Base-by-base conservation (phyloP, 1,284 basidiomycete genomes). In the Exsudoporus floridanus region DNA sequence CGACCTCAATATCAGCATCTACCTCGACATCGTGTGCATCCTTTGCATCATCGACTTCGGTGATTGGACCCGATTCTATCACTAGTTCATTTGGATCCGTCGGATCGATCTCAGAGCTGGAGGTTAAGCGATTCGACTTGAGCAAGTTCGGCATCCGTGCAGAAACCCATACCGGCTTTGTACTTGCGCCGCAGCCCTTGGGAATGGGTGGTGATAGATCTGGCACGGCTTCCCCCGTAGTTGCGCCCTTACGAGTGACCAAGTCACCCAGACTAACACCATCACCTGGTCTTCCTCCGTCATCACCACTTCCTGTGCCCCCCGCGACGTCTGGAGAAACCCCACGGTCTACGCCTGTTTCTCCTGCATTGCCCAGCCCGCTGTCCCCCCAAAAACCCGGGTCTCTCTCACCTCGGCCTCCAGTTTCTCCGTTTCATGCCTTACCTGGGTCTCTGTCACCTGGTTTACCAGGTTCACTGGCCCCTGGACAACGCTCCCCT, bases 231-330 rank as follows among this genome's bases (percentile, higher is more conserved):
- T 54, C 64, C 1, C 45, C 66, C 0, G 25, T 37, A 0, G 54
- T 70, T 3, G 65, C 65, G 6, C 66, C 66, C 0, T 41, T 67
- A 0, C 61, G 68, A 10, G 31, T 67, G 25, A 52, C 43, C 47
- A 67, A 71, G 56, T 55, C 61, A 1, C 66, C 68, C 14, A 60
- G 53, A 25, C 40, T 52, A 14, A 36, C 64, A 2, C 50, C 56
- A 3, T 68, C 55, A 5, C 60, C 63, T 46, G 47, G 56, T 39
- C 33, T 59, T 30, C 59, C 65, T 34, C 58, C 64, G 10, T 44
- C 48, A 3, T 59, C 56, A 1, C 63, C 61, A 6, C 47, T 63
- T 7, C 51, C 52, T 12, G 38, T 49, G 0, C 46, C 50, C 28
- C 52, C 57, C 3, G 16, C 19, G 12, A n/a, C 34, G 7, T 33